phyloP scores from a whole-genome alignment of 2,329 filamentous ascomycete genomes.

The Aaosphaeria arxii region DNA sequence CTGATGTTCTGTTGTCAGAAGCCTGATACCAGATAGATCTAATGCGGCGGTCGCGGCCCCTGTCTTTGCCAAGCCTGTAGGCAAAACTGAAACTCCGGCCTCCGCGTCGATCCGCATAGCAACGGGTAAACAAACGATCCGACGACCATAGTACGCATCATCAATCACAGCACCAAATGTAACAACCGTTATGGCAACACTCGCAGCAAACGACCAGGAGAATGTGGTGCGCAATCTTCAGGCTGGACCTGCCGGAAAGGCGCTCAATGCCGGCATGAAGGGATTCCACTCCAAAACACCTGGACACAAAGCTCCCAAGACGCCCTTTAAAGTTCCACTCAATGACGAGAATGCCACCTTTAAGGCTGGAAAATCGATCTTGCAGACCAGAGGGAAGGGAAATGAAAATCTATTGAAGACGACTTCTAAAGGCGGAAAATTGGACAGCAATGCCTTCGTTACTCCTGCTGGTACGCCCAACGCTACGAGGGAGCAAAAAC shows the following conservation, averaged over 20 bases:
- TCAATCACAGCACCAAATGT: conserved; percentile 21
- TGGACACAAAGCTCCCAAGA: conserved; percentile 72
- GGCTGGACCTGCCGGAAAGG: conserved; percentile 67
- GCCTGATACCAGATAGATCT: background rate
- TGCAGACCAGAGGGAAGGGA: conserved; percentile 56
- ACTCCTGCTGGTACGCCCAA: conserved; percentile 69
- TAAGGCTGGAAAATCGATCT: conserved; percentile 58
- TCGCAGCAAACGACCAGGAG: conserved; percentile 78
- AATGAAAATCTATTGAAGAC: conserved; percentile 53
- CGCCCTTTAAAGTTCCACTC: conserved; percentile 71
- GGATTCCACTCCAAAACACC: conserved; percentile 73
- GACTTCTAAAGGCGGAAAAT: conserved; percentile 52
- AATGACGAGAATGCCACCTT: conserved; percentile 83
- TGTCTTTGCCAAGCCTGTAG: background rate
- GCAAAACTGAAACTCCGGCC: conserved; percentile 3
- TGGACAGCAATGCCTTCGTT: conserved; percentile 64
- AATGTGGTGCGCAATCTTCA: conserved; percentile 78
- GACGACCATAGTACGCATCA: conserved; percentile 5
- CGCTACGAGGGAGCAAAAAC: background rate
- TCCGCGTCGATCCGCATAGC: conserved; percentile 11
- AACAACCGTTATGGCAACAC: conserved; percentile 57
- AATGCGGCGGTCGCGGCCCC: background rate
- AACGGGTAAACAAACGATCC: conserved; percentile 34
- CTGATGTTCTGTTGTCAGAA: conserved; percentile 1
- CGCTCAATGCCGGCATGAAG: conserved; percentile 63